phyloP scores from a whole-genome alignment of 2,329 filamentous ascomycete genomes.

The Penicillium sp. region DNA sequence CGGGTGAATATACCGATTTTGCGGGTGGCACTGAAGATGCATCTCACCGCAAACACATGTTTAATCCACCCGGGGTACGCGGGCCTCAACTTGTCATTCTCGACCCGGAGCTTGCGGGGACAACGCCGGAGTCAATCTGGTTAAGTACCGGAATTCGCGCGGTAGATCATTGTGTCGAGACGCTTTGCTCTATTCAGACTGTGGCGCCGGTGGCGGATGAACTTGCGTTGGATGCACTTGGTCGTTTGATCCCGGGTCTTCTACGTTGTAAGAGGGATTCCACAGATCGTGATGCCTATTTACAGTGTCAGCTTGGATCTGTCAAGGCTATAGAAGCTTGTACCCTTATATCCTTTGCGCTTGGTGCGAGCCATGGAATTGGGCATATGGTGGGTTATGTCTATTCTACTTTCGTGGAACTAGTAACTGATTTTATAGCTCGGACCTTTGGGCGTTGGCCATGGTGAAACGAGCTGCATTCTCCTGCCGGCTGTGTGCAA shows the following conservation, averaged over 20 bases:
- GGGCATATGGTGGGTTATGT: slow-evolving; percentile 43
- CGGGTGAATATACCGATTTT: slow-evolving; percentile 40
- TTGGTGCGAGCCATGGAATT: slow-evolving; percentile 50
- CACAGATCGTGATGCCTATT: slow-evolving; percentile 39
- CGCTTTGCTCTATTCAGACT: slow-evolving; percentile 42
- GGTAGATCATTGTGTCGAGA: slow-evolving; percentile 56
- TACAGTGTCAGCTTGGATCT: slow-evolving; percentile 48
- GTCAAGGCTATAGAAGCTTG: slow-evolving; percentile 49
- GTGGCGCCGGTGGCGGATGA: slow-evolving; percentile 34
- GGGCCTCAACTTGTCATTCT: slow-evolving; percentile 52
- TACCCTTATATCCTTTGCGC: slow-evolving; percentile 37
- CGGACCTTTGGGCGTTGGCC: slow-evolving; percentile 52
- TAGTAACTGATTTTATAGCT: slow-evolving; percentile 27
- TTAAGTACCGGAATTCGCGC: slow-evolving; percentile 53
- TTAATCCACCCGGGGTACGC: slow-evolving; percentile 33
- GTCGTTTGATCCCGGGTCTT: slow-evolving; percentile 41
- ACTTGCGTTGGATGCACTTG: slow-evolving; percentile 38
- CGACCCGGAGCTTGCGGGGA: slow-evolving; percentile 48
- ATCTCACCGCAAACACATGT: slow-evolving; percentile 35
- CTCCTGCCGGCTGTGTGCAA: slow-evolving; percentile 52
- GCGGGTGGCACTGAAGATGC: slow-evolving; percentile 37
- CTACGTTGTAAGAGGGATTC: slow-evolving; percentile 37
- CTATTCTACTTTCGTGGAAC: slow-evolving; percentile 3
- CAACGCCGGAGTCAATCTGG: slow-evolving; percentile 52
- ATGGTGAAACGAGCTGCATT: slow-evolving; percentile 57